Percentiles rank a stretch among this genome's conserved stretches.
Evolutionary conservation across 1,284 basidiomycete species (phyloP).

Genomic region (Sporisorium exsertum): DNA sequence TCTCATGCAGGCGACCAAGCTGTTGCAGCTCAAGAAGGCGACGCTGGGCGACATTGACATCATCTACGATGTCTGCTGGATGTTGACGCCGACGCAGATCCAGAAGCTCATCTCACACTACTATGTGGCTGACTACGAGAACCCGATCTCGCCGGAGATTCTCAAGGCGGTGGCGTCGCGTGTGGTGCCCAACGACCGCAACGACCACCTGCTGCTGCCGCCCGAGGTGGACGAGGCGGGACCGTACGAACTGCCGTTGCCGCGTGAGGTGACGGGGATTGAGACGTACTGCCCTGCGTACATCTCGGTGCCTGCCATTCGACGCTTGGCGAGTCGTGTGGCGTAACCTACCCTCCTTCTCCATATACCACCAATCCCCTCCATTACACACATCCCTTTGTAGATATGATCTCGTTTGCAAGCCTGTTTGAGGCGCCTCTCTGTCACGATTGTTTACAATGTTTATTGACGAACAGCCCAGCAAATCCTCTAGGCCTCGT

Average conservation of each 20-base stretch:
- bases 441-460: constrained; percentile 7
- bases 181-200: constrained; percentile 68
- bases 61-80: constrained; percentile 99
- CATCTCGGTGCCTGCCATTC: constrained; percentile 65
- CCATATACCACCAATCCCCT: constrained; percentile 2
- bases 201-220: constrained; percentile 67
- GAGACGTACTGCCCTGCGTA: constrained; percentile 69
- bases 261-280: constrained; percentile 68
- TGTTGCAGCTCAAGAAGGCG: constrained; percentile 97
- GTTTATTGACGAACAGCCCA: constrained; percentile 1
- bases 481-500: neutral
- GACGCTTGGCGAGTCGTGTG: constrained; percentile 64
- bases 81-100: constrained; percentile 98
- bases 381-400: neutral
- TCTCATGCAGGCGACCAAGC: constrained; percentile 98
- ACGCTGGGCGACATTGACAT: constrained; percentile 83
- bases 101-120: constrained; percentile 99
- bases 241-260: constrained; percentile 67
- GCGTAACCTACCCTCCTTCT: constrained; percentile 38
- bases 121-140: constrained; percentile 96
- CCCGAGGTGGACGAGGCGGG: constrained; percentile 69
- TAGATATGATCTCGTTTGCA: neutral
- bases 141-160: constrained; percentile 69
- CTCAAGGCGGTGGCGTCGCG: constrained; percentile 68
- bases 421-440: neutral